A percentile compares a stretch with the other conserved stretches of the same genome.
Evolutionary conservation across 345 rosid genomes (phyloP).

Genomic region (Lumnitzera littorea): DNA sequence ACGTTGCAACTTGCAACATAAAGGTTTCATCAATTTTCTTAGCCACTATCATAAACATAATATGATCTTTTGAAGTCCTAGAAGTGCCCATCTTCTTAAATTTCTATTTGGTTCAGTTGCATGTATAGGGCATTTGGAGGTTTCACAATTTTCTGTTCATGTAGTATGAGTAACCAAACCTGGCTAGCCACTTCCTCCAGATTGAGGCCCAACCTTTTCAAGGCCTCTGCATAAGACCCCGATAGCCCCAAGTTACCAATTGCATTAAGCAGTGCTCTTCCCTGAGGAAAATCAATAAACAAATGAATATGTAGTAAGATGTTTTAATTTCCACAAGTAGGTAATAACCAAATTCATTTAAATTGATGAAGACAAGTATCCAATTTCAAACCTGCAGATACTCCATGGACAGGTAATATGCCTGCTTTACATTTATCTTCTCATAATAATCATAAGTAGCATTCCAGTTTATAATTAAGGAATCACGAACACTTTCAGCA

Average conservation of each 20-base stretch:
- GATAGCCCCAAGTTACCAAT: constrained; percentile 50
- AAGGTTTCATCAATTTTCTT: too few species aligned
- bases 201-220: constrained; percentile 33
- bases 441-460: constrained; percentile 35
- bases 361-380: background rate
- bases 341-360: background rate
- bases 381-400: constrained; percentile 35
- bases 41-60: too few species aligned
- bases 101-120: too few species aligned
- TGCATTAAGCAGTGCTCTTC: constrained; percentile 56
- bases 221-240: constrained; percentile 52
- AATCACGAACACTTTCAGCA: constrained; percentile 44
- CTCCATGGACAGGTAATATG: constrained; percentile 60
- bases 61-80: too few species aligned
- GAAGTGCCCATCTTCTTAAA: too few species aligned
- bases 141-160: too few species aligned
- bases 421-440: constrained; percentile 44
- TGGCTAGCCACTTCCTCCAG: constrained; percentile 40
- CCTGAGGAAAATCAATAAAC: constrained; percentile 22
- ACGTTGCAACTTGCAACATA: too few species aligned
- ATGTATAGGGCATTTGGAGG: too few species aligned
- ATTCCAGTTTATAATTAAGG: constrained; percentile 50
- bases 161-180: constrained; percentile 13
- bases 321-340: background rate
- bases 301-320: background rate